Evolutionary conservation across 164 flowering plant species (phyloP), one percentile per base, ranked within the genome.

Genomic region (Hamamelis virginiana): DNA sequence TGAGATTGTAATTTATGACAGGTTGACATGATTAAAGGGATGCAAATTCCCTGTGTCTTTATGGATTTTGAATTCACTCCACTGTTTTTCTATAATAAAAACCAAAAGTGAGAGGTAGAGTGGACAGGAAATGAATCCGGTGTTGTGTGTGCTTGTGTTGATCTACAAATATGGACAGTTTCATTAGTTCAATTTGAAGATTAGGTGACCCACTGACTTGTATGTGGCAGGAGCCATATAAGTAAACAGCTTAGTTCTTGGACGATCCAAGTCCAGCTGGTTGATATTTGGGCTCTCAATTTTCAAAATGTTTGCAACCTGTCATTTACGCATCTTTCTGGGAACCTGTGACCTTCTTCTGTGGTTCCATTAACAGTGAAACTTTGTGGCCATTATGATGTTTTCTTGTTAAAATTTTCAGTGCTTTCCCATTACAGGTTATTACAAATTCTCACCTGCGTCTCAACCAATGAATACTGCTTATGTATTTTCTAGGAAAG

Each of bases 401-500:
- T 55, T 10, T 52, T 23, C 15, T 52, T 8, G 14, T 62, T 13
- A 4, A 33, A 14, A 51, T 50, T 18, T 6, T 19, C 6, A 58
- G 18, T 43, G 6, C 45, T 71, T 65, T 27, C 26, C 47, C 45
- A 22, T 75, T 83, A 76, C 85, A 95, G 99, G 99, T 79, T 83
- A 84, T 53, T 84, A 76, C 85, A 95, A 89, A 75, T 63, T 76
- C 43, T 85, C 91, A 11, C 73, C 90, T 52, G 72, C 86, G 57
- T 78, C 95, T 28, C 91, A 83, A 72, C 57, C 87, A 12, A 69
- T 88, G 45, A 90, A 89, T 75, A 84, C 97, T 55, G 87, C 97
- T 50, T 92, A 89, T 72, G 58, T 91, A 33, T 86, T 95, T 75
- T 89, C 98, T 16, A 85, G 99, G 64, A 90, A 82, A 74, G 96